Evolutionary conservation across 352 stramenopile genomes (phyloP), one percentile per base, ranked within the genome.

Genomic region (Bremia lactucae): DNA sequence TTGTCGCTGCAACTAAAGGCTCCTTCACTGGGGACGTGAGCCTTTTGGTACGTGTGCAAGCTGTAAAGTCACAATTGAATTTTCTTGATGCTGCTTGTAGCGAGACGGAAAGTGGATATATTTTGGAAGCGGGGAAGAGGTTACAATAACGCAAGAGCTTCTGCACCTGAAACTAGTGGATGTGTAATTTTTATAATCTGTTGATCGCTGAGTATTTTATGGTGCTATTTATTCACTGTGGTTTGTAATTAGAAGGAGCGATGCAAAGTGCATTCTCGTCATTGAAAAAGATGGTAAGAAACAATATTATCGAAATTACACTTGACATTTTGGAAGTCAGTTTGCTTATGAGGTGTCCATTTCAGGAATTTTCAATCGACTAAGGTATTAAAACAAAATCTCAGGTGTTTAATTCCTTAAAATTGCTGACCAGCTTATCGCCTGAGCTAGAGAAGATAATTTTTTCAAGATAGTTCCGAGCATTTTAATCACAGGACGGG

Each of bases 251-350:
- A 92, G 79, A 9, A 41, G 44, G 46, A 86, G 69, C 35, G 62
- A 83, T 43, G 87, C 90, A 16, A 63, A 66, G 26, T 96, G 57
- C 46, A 96, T 98, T 45, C 35, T 98, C 4, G 83, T 98, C 2
- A 70, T 98, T 26, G 93, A 98, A 57, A 98, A 98, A 56, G 93
- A 98, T 36, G 90, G 93, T 92, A 55, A 16, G 45, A 33, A 6
- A n/a, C 46, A 24, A 0, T 8, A 13, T 1, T 15, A 10, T 35
- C 19, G 2, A 22, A 23, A 34, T 29, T 9, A 38, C 15, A 6
- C 8, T 24, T 25, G 6, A 35, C 10, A n/a, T 36, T 26, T 36
- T 29, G 10, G 19, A 5, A 10, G 25, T 35, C 24, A 23, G 18
- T 23, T 38, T 11, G 79, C 50, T 33, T 5, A 64, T 82, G n/a